Percentiles rank a stretch among this genome's conserved stretches.
Conservation (phyloP, 164 flowering plant genomes). For the Liriodendron chinense region DNA sequence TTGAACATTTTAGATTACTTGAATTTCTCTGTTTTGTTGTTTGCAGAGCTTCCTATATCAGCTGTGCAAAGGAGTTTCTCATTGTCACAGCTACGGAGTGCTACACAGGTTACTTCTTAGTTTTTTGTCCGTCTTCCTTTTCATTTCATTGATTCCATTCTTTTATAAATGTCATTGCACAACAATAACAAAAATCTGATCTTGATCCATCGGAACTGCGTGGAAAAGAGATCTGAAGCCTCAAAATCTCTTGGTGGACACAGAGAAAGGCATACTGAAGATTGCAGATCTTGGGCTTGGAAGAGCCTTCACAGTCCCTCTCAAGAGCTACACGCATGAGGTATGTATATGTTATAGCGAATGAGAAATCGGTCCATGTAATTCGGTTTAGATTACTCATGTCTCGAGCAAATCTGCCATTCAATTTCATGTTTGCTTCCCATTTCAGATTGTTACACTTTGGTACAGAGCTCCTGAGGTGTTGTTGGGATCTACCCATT, state of each 20-base stretch:
- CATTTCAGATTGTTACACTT: constrained; percentile 78
- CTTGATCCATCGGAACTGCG: not conserved
- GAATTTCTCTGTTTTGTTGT: not conserved
- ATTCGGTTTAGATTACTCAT: not conserved
- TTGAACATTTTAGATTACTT: not conserved
- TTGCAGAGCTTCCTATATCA: constrained; percentile 77
- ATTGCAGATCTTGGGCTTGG: constrained; percentile 98
- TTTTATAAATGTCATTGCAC: no score
- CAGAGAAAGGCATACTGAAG: constrained; percentile 81
- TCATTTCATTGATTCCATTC: not conserved
- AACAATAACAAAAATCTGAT: not conserved
- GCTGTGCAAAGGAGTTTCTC: constrained; percentile 90
- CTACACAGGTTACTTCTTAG: constrained; percentile 46
- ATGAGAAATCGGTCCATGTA: not conserved
- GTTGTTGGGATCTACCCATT: constrained; percentile 75
- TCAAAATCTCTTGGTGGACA: constrained; percentile 87
- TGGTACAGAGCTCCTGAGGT: constrained; percentile 99
- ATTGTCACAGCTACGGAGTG: constrained; percentile 89
- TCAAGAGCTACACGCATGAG: constrained; percentile 97
- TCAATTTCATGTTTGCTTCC: not conserved
- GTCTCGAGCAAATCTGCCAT: no score
- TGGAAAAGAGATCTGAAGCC: constrained; percentile 79
- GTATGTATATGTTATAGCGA: constrained; percentile 35
- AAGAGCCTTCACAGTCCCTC: constrained; percentile 89
- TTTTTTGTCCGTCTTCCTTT: not conserved